Conservation (phyloP, 2,329 filamentous ascomycete genomes). For the Fusarium clavum region DNA sequence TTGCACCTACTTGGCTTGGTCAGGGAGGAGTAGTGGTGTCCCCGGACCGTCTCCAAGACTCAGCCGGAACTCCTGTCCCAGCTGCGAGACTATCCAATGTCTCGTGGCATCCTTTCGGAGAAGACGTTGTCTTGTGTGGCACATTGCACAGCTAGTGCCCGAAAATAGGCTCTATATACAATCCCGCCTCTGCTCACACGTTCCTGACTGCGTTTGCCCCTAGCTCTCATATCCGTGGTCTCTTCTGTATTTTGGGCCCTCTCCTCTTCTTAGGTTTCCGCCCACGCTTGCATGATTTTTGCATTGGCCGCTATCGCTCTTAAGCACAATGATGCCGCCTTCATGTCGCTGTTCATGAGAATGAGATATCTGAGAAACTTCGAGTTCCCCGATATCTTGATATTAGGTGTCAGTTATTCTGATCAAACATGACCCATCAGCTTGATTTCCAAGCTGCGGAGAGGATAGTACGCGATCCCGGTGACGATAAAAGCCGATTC, state of each 20-base stretch:
- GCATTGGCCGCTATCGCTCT: neutral
- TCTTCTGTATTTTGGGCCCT: neutral
- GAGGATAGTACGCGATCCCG: constrained; percentile 55
- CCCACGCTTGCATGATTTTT: neutral
- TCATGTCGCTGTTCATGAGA: neutral
- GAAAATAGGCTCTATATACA: constrained; percentile 31
- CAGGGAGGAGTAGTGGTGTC: constrained; percentile 82
- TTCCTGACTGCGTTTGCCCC: neutral
- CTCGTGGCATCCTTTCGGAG: constrained; percentile 81
- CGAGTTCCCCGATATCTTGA: neutral
- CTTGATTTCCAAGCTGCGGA: constrained; percentile 50
- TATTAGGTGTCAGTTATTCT: neutral
- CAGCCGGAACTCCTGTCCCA: constrained; percentile 64
- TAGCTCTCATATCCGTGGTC: neutral
- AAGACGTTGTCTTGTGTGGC: constrained; percentile 86
- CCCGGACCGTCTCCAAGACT: constrained; percentile 68
- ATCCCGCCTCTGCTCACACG: neutral
- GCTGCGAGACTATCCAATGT: constrained; percentile 75
- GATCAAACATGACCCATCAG: constrained; percentile 44
- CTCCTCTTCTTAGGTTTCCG: neutral
- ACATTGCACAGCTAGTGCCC: constrained; percentile 55
- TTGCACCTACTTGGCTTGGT: constrained; percentile 92
- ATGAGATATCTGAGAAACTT: neutral
- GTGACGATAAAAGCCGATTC: constrained; percentile 58
- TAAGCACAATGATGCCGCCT: neutral